phyloP scores from a whole-genome alignment of 345 rosid species.

The Hibiscus tridactylites region DNA sequence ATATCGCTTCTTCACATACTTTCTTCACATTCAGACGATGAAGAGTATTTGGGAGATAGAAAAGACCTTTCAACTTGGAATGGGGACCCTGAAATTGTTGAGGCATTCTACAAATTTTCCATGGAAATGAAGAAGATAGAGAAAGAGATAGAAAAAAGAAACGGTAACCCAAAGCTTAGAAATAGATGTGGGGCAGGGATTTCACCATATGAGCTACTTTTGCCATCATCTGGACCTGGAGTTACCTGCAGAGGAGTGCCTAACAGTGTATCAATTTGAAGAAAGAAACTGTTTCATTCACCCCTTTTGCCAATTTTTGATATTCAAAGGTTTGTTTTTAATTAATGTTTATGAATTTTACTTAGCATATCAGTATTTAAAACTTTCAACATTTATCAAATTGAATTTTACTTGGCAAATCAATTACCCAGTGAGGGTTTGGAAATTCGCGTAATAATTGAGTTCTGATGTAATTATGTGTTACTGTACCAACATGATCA shows the following conservation, averaged over 20 bases:
- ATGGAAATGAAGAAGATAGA: constrained; percentile 9
- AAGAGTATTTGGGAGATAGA: constrained; percentile 9
- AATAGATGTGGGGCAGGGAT: constrained; percentile 9
- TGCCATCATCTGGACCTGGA: constrained; percentile 3
- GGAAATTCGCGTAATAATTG: too few relatives aligned
- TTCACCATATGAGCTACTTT: constrained; percentile 10
- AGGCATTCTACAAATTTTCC: constrained; percentile 7
- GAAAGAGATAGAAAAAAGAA: constrained; percentile 8
- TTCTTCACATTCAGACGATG: constrained; percentile 5
- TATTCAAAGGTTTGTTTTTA: neutral
- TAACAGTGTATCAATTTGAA: neutral
- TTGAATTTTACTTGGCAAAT: neutral
- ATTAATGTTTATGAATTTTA: neutral
- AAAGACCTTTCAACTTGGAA: constrained; percentile 8
- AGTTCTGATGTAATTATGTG: too few relatives aligned
- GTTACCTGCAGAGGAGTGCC: constrained; percentile 2
- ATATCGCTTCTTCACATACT: neutral
- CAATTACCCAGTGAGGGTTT: too few relatives aligned
- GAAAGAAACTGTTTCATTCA: neutral
- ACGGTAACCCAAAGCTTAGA: constrained; percentile 6
- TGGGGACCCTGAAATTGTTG: neutral
- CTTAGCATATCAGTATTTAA: neutral
- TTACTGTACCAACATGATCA: too few relatives aligned
- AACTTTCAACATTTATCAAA: neutral
- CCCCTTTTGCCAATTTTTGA: neutral